Conservation (phyloP, 768 basidiomycete genomes). For the Hericium rajendrae region DNA sequence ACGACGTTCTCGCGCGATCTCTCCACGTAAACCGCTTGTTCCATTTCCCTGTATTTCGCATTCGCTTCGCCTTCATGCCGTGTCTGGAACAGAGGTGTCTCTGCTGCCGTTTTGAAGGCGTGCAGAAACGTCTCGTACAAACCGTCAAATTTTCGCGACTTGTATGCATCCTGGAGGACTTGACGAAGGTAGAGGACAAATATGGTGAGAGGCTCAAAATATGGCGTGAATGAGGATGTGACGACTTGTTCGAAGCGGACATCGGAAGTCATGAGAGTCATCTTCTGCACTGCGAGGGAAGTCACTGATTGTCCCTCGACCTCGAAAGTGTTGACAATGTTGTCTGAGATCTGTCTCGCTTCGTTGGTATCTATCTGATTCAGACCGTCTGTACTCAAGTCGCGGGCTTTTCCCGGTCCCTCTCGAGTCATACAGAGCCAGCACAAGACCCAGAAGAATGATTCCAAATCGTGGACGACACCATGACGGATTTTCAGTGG, state of each 20-base stretch:
- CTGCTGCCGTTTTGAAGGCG: no score
- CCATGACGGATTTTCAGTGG: not conserved
- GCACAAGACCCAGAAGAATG: constrained; percentile 1
- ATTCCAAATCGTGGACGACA: not conserved
- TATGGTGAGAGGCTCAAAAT: not conserved
- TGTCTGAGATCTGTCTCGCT: not conserved
- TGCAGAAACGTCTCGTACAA: no score
- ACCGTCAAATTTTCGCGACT: not conserved
- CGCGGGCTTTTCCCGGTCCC: not conserved
- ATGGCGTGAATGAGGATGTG: not conserved
- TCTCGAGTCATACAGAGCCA: not conserved
- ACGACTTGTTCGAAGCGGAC: not conserved
- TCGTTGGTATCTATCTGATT: not conserved
- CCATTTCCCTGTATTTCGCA: not conserved
- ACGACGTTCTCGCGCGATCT: not conserved
- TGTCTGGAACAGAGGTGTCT: no score
- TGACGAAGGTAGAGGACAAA: not conserved
- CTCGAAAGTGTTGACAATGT: not conserved
- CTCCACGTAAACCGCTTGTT: not conserved
- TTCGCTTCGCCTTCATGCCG: not conserved
- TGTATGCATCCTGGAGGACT: not conserved
- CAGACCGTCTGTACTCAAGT: not conserved
- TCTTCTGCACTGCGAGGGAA: not conserved
- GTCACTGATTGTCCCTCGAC: not conserved
- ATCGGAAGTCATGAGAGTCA: not conserved